Base-by-base conservation (phyloP, 2,329 filamentous ascomycete species). In the Stachybotrys elegans region DNA sequence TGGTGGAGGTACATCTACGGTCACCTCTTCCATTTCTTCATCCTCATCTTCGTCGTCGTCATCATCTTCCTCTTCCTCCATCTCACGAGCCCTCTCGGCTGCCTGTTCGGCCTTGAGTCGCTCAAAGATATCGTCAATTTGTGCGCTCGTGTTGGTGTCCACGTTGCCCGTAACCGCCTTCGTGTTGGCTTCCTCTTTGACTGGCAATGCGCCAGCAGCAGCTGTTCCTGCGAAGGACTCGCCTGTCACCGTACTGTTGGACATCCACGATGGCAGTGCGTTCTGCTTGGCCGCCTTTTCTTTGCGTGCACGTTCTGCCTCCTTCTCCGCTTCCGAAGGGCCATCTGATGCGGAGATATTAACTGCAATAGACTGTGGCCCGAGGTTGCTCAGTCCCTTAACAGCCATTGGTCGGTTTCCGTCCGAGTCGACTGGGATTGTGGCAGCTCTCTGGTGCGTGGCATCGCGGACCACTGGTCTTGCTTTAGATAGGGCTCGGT, bases 241-340 rank as follows among this genome's bases (percentile, higher is more conserved):
- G 41, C 80, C 79, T 5, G 74, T 81, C 39, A 88, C 76, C 2
- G 84, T 88, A 49, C 82, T 86, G 45, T 83, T 78, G 1, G 81
- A 79, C 66, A 88, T 86, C 83, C 85, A 88, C 8, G 74, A 68
- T 3, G 85, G 85, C 48, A 89, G 65, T 7, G 79, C 81, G 57
- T 89, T 89, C 57, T 87, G 81, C 52, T 73, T 70, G 2, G 81
- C 79, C 49, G 83, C 71, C 61, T 80, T 79, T 56, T 84, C 82
- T 58, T 82, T 84, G 37, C 75, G 73, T n/a, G 73, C 76, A 46
- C 75, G 72, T 55, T 86, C 83, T 25, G 79, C 80, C 27, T 78
- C 77, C 58, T 78, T 78, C 55, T 86, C 81, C 41, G 82, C 83
- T 52, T 84, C 82, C 11, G 80, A 79, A 6, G 77, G 81, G 12